Percentiles rank a stretch among this genome's conserved stretches.
Evolutionary conservation across 176 grass and related monocot species (phyloP).

Genomic region (Elymus sibiricus): DNA sequence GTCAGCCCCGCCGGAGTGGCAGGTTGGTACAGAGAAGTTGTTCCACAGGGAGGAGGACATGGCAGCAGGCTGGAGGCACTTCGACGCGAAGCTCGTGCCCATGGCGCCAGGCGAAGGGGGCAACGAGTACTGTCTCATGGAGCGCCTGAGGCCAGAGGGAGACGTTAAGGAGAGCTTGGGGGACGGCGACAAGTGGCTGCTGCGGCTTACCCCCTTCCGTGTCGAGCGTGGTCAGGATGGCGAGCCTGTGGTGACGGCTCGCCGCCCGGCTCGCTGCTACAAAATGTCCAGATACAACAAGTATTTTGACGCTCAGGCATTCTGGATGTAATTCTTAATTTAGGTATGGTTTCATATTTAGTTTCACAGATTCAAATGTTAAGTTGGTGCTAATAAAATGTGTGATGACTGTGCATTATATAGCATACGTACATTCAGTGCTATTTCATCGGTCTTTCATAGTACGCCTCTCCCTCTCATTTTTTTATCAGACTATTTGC

Average conservation of each 20-base stretch:
- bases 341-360: not conserved
- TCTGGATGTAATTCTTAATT: not conserved
- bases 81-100: not conserved
- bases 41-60: not conserved
- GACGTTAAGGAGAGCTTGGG: not conserved
- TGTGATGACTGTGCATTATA: not conserved
- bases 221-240: not conserved
- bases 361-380: not conserved
- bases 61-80: not conserved
- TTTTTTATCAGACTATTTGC: too few species aligned
- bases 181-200: not conserved
- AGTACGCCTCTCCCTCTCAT: not conserved
- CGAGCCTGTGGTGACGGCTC: not conserved
- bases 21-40: not conserved
- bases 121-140: not conserved
- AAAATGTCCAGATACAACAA: not conserved
- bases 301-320: not conserved
- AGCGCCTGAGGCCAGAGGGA: not conserved
- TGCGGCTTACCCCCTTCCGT: not conserved
- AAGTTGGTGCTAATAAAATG: not conserved
- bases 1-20: not conserved
- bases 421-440: too few species aligned
- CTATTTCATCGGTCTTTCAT: not conserved
- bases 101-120: not conserved
- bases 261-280: not conserved